Evolutionary conservation across 495 filamentous ascomycete genomes (phyloP), one percentile per base, ranked within the genome.

Genomic region (Chaetomium tenue): DNA sequence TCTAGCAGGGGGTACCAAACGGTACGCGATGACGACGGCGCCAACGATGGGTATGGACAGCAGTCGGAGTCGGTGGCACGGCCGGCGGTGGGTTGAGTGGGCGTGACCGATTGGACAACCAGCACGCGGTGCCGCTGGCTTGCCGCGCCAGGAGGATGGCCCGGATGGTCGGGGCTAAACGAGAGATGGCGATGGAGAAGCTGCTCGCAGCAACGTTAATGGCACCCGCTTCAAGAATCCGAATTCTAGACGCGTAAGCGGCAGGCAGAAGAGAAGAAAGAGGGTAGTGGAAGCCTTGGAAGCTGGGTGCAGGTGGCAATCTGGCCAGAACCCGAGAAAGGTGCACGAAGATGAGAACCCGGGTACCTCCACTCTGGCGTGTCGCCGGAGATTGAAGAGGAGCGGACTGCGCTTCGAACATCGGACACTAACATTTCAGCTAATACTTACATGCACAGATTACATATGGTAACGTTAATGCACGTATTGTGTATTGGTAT

Each of bases 251-350:
- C n/a, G 20, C 46, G 40, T 9, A 28, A 39, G 11, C 2, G 23
- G 50, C 37, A 37, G 51, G 51, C n/a, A 39, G 61, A 13, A 23
- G 53, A 15, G 23, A n/a, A 28, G 16, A 22, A 55, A 15, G 40
- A 55, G 60, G 30, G 5, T 37, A 53, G 42, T 30, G 39, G 23
- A 40, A 52, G 28, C 3, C 48, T 28, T 26, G 60, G 16, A 50
- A 48, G 39, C 37, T 63, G 16, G 18, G 28, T 37, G 23, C 47
- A 60, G 64, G 51, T 64, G 66, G 66, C 66, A 68, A 68, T 62
- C 58, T 68, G 66, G 62, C 66, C 66, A 68, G 62, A 68, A 65
- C 33, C 33, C 42, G 26, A n/a, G n/a, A 58, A 44, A 44, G 40
- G 40, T 20, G 33, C 28, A 37, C 33, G 33, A 37, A 37, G 5